Evolutionary conservation across 371 early-diverging fungal genomes (phyloP), one percentile per base, ranked within the genome.

Genomic region (Aphelidium insulamus): DNA sequence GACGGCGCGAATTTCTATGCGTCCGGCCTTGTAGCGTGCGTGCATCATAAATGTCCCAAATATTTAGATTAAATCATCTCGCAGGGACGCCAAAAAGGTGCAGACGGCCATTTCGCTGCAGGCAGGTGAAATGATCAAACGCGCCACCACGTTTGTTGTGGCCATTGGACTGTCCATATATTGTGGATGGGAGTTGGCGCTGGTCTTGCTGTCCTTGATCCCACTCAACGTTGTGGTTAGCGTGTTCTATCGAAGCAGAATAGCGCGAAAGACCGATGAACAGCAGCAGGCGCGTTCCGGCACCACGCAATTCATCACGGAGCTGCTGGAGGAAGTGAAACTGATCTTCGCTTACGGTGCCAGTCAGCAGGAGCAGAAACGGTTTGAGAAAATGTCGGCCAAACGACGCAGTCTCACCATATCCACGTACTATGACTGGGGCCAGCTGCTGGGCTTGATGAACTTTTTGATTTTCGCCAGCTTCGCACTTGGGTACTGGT

Each of bases 131-230:
- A 45, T 76, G 11, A 31, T 84, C 29, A 65, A 66, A 48, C 62
- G 61, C 27, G 20, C 59, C n/a, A 49, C 70, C 24, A 66, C 75
- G 18, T 92, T 91, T 36, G 34, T 85, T n/a, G 46, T 79, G 17
- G 87, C 85, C 20, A 74, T 88, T 32, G 49, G 80, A 15, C 65
- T 91, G 30, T 90, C 85, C 17, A 88, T 92, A 37, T 39, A 52
- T 28, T 69, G 72, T 36, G 76, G 80, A 5, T 88, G 86, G 85
- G 62, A 66, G 40, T 58, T 92, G 38, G 74, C 86, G 15, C 47
- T 84, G 21, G 81, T 88, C 3, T 63, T 92, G 21, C 40, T 74
- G 28, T 61, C 73, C 6, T 66, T 73, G 9, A 40, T 75, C 34
- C 80, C 80, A 0, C 30, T 71, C 30, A 40, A 77, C 32, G 60